Evolutionary conservation across 1,284 basidiomycete species (phyloP).

Genomic region (Melampsora abietis-canadensis): DNA sequence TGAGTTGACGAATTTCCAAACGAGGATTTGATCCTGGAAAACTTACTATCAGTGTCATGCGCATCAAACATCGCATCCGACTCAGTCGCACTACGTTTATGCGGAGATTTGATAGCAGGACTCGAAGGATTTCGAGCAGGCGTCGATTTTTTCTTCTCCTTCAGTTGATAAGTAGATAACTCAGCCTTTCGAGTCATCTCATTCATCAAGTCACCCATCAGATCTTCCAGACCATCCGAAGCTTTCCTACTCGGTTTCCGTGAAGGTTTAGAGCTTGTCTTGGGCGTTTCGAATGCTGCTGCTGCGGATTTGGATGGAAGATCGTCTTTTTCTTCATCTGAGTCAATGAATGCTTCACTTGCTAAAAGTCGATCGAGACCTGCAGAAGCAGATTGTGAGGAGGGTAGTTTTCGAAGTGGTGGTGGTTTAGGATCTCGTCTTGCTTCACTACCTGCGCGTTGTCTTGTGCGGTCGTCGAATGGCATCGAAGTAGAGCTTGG

Average conservation of each 20-base stretch:
- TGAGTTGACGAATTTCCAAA: too few relatives aligned
- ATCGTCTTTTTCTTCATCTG: background rate
- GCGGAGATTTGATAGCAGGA: background rate
- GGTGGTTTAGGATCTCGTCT: background rate
- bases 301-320: background rate
- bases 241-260: background rate
- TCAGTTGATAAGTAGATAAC: conserved; percentile 5
- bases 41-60: conserved; percentile 1
- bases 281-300: background rate
- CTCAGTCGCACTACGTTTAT: conserved; percentile 2
- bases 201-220: conserved; percentile 35
- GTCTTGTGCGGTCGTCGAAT: conserved; percentile 10
- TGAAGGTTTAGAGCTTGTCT: background rate
- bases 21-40: too few relatives aligned
- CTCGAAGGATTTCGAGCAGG: background rate
- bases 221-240: conserved; percentile 13
- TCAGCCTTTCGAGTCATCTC: conserved; percentile 36
- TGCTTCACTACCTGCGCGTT: background rate
- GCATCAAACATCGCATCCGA: background rate
- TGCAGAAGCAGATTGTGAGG: background rate
- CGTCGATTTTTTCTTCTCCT: background rate
- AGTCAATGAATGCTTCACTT: background rate
- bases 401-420: background rate
- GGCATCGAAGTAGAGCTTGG: background rate
- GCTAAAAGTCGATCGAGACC: background rate